Evolutionary conservation across 2,329 filamentous ascomycete genomes (phyloP), one percentile per base, ranked within the genome.

Genomic region (Shiraia sp.): DNA sequence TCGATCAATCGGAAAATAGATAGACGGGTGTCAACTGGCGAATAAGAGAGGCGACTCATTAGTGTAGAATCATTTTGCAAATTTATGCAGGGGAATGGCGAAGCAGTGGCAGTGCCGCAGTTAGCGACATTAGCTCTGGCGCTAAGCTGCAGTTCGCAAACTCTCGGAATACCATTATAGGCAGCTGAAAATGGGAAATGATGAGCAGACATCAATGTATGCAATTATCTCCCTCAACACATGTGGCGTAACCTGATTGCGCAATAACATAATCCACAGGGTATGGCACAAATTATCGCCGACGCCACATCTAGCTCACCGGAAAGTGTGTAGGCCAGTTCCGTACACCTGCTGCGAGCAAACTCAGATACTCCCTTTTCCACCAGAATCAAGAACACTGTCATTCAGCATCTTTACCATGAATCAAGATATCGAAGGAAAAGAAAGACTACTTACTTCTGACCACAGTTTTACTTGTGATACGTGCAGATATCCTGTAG

Each of bases 401-500:
- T 29, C 26, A 29, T 29, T 29, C 26, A 29, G n/a, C 26, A 29
- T 29, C 26, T 29, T 29, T 29, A 12, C 26, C 26, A 29, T 29
- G 26, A 12, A 29, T 29, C 26, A 29, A 29, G 10, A 29, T 29
- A 29, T 29, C 26, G 26, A 29, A 29, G 26, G n/a, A 29, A 12
- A 29, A 29, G 26, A 29, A 29, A 29, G 26, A 29, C 26, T 29
- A 29, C 26, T 29, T 29, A 29, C 26, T 29, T 29, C 26, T 29
- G 26, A 29, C 26, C 26, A 29, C 26, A 29, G 14, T 29, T 14
- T 29, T 29, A 29, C 26, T 14, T 29, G 26, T 29, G 26, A 29
- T 29, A 12, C 26, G 26, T 29, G 26, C 26, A 10, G 26, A 29
- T n/a, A 29, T 29, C 26, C 26, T 29, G 26, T 29, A 14, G 26